Conservation (phyloP, 805 yeast species). For the Kuraishia capsulata region DNA sequence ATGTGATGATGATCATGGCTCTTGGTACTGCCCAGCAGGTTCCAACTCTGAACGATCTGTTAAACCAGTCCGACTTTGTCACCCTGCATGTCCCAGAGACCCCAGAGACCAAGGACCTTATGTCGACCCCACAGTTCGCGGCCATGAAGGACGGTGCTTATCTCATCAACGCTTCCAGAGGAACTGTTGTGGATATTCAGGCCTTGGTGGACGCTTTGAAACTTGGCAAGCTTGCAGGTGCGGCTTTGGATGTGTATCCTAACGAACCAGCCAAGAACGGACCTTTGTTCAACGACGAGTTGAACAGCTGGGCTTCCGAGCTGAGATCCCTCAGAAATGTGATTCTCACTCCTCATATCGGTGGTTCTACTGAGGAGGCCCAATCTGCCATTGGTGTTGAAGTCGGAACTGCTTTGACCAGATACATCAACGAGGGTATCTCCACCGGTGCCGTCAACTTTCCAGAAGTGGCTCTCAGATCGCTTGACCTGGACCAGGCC, state of each 20-base stretch:
- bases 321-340: constrained; percentile 76
- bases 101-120: constrained; percentile 82
- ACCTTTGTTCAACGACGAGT: constrained; percentile 56
- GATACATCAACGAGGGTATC: constrained; percentile 92
- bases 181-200: constrained; percentile 94
- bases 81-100: constrained; percentile 93
- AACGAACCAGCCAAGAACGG: constrained; percentile 97
- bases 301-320: constrained; percentile 81
- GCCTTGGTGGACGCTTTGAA: constrained; percentile 88
- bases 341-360: constrained; percentile 94
- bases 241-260: constrained; percentile 94
- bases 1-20: constrained; percentile 87
- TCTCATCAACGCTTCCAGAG: constrained; percentile 93
- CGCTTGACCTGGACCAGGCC: constrained; percentile 78
- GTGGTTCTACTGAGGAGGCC: constrained; percentile 99
- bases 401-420: constrained; percentile 77
- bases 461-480: constrained; percentile 95
- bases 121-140: constrained; percentile 84
- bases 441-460: constrained; percentile 95
- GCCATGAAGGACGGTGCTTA: constrained; percentile 96
- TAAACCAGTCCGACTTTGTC: constrained; percentile 77
- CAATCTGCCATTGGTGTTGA: constrained; percentile 96
- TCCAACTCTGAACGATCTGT: constrained; percentile 70
- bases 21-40: constrained; percentile 96
- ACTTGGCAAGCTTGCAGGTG: constrained; percentile 92